phyloP scores from a whole-genome alignment of 148 eudicot genomes.

The Fagopyrum tataricum region DNA sequence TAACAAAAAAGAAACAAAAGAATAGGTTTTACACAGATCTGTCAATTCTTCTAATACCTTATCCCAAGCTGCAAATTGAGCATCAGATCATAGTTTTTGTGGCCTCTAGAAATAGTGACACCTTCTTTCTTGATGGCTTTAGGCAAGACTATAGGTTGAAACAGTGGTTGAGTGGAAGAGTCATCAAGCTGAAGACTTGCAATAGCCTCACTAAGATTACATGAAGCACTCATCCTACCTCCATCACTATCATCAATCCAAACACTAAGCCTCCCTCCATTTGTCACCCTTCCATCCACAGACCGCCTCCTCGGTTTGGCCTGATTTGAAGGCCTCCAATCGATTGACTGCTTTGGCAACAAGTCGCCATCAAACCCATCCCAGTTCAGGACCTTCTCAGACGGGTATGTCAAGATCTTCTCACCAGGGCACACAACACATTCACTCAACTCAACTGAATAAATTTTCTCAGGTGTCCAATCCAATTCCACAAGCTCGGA shows the following conservation, averaged over 20 bases:
- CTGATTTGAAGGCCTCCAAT: conserved; percentile 1
- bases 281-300: conserved; percentile 31
- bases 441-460: conserved; percentile 4
- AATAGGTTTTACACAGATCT: background rate
- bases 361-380: background rate
- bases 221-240: conserved; percentile 15
- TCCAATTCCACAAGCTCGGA: background rate
- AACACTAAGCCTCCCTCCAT: conserved; percentile 24
- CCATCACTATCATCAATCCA: conserved; percentile 26
- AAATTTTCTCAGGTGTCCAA: background rate
- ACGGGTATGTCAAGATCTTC: background rate
- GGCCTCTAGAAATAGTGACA: conserved; percentile 62
- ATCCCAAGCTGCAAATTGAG: conserved; percentile 91
- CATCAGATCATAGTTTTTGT: conserved; percentile 88
- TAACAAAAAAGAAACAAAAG: background rate
- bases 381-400: conserved; percentile 14
- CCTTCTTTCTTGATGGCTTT: conserved; percentile 49
- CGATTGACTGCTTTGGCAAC: background rate
- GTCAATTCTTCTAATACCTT: conserved; percentile 35
- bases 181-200: conserved; percentile 23
- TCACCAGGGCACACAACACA: conserved; percentile 3
- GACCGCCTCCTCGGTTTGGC: conserved; percentile 33
- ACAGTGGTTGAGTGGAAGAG: conserved; percentile 15
- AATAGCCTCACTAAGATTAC: conserved; percentile 19
- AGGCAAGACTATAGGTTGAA: conserved; percentile 31